These are phyloP conservation scores for Sapria himalayana DNA, from an alignment of 345 rosid genomes.

Conservation along the genomic window DNA sequence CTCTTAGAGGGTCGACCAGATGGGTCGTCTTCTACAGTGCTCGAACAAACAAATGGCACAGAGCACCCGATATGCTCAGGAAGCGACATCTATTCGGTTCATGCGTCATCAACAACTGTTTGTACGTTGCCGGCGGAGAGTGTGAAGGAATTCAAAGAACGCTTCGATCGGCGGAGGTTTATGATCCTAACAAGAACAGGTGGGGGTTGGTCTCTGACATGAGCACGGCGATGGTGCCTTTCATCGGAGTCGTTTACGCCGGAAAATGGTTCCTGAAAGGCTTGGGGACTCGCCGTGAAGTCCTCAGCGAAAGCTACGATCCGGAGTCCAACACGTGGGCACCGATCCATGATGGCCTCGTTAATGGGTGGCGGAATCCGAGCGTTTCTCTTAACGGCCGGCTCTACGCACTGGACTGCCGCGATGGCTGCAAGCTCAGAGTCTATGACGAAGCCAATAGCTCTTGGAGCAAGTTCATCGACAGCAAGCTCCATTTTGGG, in stretches of 20 bases:
- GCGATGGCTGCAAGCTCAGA: slow-evolving; percentile 80
- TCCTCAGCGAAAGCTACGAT: slow-evolving; percentile 76
- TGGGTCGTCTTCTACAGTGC: slow-evolving; percentile 76
- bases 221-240: slow-evolving; percentile 98
- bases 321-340: slow-evolving; percentile 63
- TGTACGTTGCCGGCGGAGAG: slow-evolving; percentile 96
- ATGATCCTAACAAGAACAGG: slow-evolving; percentile 65
- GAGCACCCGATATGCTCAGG: slow-evolving; percentile 91
- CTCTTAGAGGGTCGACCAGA: slow-evolving; percentile 70
- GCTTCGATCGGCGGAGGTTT: slow-evolving; percentile 84
- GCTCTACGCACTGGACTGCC: slow-evolving; percentile 75
- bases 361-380: slow-evolving; percentile 84
- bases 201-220: slow-evolving; percentile 88
- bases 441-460: slow-evolving; percentile 47
- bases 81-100: slow-evolving; percentile 88
- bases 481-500: slow-evolving; percentile 81
- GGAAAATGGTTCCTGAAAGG: slow-evolving; percentile 93
- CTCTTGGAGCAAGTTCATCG: slow-evolving; percentile 73
- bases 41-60: slow-evolving; percentile 84
- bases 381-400: slow-evolving; percentile 50
- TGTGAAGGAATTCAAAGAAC: slow-evolving; percentile 89
- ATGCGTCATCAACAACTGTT: slow-evolving; percentile 80
- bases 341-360: slow-evolving; percentile 62
- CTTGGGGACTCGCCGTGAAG: slow-evolving; percentile 64
- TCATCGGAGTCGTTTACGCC: slow-evolving; percentile 70